phyloP scores from a whole-genome alignment of 768 basidiomycete genomes.

The Phylloporus arenicola region DNA sequence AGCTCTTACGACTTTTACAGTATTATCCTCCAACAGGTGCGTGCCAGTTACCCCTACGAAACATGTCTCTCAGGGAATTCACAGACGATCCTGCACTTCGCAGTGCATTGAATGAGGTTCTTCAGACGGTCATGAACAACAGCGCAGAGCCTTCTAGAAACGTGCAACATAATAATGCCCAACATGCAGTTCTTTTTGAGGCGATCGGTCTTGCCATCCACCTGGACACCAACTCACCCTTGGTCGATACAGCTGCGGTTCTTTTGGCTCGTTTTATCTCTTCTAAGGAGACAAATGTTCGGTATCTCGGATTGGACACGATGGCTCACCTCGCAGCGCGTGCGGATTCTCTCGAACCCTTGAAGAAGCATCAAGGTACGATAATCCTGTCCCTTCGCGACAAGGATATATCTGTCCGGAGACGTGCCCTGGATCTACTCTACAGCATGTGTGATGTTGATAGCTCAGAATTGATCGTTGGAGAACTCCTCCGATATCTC shows the following conservation, averaged over 20 bases:
- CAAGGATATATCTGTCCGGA: conserved; percentile 93
- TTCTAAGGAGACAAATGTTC: conserved; percentile 96
- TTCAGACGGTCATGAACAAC: conserved; percentile 88
- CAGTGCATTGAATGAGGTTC: conserved; percentile 69
- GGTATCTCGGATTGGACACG: conserved; percentile 95
- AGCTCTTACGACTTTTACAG: conserved; percentile 85
- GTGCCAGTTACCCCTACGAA: conserved; percentile 17
- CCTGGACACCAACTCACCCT: conserved; percentile 82
- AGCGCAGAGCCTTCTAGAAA: conserved; percentile 88
- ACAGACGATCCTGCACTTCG: conserved; percentile 81
- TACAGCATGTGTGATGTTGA: conserved; percentile 99
- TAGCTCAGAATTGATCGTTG: conserved; percentile 94
- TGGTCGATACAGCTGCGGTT: conserved; percentile 84
- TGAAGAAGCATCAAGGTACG: conserved; percentile 93
- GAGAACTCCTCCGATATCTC: conserved; percentile 89
- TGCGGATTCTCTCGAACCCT: conserved; percentile 82
- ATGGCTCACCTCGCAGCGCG: conserved; percentile 98
- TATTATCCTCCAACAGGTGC: conserved; percentile 93
- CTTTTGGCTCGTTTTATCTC: conserved; percentile 94
- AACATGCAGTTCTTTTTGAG: conserved; percentile 97
- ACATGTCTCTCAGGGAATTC: conserved; percentile 3
- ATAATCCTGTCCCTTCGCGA: conserved; percentile 93
- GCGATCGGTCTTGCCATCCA: conserved; percentile 97
- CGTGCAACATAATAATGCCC: conserved; percentile 98
- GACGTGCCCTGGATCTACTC: conserved; percentile 89